phyloP scores from a whole-genome alignment of 495 filamentous ascomycete species.

The Halenospora varia region DNA sequence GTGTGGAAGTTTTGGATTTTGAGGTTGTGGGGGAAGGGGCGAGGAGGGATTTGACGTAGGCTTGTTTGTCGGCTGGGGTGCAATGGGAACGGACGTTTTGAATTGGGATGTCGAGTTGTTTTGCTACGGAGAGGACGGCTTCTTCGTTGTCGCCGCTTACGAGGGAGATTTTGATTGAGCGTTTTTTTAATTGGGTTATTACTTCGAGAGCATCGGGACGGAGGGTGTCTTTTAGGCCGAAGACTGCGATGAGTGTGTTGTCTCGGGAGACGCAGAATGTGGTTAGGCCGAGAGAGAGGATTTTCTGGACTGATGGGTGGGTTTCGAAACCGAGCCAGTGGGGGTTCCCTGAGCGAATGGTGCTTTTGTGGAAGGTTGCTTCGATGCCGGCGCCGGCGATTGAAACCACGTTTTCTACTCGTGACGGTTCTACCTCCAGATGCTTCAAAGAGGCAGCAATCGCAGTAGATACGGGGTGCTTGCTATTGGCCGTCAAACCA shows the following conservation, averaged over 20 bases:
- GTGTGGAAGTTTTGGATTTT: neutral
- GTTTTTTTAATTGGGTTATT: constrained; percentile 46
- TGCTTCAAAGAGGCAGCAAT: constrained; percentile 47
- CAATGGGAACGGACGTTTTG: constrained; percentile 45
- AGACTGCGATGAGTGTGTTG: constrained; percentile 46
- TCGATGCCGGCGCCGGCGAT: constrained; percentile 47
- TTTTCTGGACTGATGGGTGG: constrained; percentile 27
- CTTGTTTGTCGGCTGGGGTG: constrained; percentile 58
- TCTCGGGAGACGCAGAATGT: constrained; percentile 60
- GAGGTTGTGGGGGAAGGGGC: too few relatives aligned
- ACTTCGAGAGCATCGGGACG: constrained; percentile 50
- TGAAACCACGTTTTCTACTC: constrained; percentile 48
- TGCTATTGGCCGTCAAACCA: constrained; percentile 46
- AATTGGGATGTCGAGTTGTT: constrained; percentile 45
- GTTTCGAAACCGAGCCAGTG: constrained; percentile 57
- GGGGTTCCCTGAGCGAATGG: constrained; percentile 58
- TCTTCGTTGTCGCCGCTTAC: constrained; percentile 67
- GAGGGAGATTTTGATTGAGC: constrained; percentile 56
- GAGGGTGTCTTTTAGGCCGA: constrained; percentile 55
- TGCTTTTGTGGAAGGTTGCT: constrained; percentile 24
- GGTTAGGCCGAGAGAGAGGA: constrained; percentile 42
- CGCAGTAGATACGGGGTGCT: constrained; percentile 67
- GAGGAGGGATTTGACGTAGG: constrained; percentile 48
- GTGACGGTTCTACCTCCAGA: constrained; percentile 2
- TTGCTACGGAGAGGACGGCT: constrained; percentile 52